A percentile compares a stretch with the other conserved stretches of the same genome.
Evolutionary conservation across 1,284 basidiomycete genomes (phyloP).

Genomic region (Phlebopus sp.): DNA sequence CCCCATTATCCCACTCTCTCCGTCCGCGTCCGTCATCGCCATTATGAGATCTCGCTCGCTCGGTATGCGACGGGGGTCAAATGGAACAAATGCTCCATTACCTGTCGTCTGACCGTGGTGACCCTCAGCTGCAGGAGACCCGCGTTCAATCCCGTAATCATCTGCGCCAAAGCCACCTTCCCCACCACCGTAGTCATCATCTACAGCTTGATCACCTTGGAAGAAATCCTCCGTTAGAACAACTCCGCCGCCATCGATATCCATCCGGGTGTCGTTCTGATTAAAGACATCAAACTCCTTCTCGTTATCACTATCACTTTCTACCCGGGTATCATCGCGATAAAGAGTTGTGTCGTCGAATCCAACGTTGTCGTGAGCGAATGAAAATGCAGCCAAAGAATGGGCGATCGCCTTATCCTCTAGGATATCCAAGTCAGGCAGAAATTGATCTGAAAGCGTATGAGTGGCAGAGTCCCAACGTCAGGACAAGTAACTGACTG

Average conservation of each 20-base stretch:
- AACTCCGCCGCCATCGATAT: constrained; percentile 44
- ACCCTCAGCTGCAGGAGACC: constrained; percentile 42
- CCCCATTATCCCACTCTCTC: constrained; percentile 74
- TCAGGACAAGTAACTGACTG: constrained; percentile 44
- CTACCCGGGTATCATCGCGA: constrained; percentile 45
- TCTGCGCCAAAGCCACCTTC: constrained; percentile 45
- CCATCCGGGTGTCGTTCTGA: constrained; percentile 37
- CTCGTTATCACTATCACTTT: constrained; percentile 48
- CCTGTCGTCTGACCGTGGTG: constrained; percentile 38
- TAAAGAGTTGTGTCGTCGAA: constrained; percentile 63
- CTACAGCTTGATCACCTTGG: constrained; percentile 67
- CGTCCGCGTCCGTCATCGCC: constrained; percentile 74
- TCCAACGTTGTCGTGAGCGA: constrained; percentile 58
- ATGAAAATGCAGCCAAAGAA: constrained; percentile 79
- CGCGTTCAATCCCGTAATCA: constrained; percentile 43
- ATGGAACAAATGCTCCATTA: constrained; percentile 60
- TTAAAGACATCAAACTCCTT: constrained; percentile 35
- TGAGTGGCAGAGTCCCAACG: constrained; percentile 2
- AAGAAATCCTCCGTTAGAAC: constrained; percentile 75
- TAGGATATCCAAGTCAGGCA: constrained; percentile 64
- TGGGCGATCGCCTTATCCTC: constrained; percentile 75
- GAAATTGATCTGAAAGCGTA: constrained; percentile 51
- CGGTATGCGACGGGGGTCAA: constrained; percentile 73
- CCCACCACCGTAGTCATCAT: constrained; percentile 52
- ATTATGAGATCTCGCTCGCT: constrained; percentile 79